Evolutionary conservation across 768 basidiomycete species (phyloP), one percentile per base, ranked within the genome.

Genomic region (Floccularia luteovirens): DNA sequence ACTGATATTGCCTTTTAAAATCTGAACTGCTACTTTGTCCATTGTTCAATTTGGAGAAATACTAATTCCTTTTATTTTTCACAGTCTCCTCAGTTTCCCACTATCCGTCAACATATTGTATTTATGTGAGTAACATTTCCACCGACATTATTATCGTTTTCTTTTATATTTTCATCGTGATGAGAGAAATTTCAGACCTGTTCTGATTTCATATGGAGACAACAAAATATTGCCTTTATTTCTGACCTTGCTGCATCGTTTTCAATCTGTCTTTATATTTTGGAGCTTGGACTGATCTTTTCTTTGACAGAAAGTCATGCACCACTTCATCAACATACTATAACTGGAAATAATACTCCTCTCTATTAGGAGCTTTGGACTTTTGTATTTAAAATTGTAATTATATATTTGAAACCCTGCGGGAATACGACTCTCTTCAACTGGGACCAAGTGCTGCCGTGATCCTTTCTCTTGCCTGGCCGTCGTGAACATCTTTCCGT

Each of bases 1-100:
- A 56, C 50, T 47, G 52, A 70, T 67, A 79, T 82, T 82, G 79
- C 81, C 73, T 77, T 69, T 70, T 68, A 59, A 51, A 34, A 55
- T 62, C 68, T 66, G 57, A 70, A 47, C 43, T 39, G 52, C 46
- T 39, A 32, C 40, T 37, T 34, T 38, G n/a, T 41, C 16, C 5
- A 13, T 32, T 24, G 30, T 25, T 35, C 36, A n/a, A n/a, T n/a
- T n/a, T n/a, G n/a, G n/a, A n/a, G n/a, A n/a, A n/a, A n/a, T n/a
- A n/a, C 32, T 34, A 19, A 34, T 34, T 10, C 32, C 20, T 34
- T 34, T 6, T 8, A 34, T 34, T 34, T 34, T 8, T 17, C 16
- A 14, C 32, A 8, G 8, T 17, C 16, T 19, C 6, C 32, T 34
- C 7, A 14, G 32, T 8, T 17, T 12, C 14, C 27, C 10, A 28